These are phyloP conservation scores for Grosmannia penicillata DNA, from an alignment of 2,329 filamentous ascomycete genomes.

Conservation along the genomic window DNA sequence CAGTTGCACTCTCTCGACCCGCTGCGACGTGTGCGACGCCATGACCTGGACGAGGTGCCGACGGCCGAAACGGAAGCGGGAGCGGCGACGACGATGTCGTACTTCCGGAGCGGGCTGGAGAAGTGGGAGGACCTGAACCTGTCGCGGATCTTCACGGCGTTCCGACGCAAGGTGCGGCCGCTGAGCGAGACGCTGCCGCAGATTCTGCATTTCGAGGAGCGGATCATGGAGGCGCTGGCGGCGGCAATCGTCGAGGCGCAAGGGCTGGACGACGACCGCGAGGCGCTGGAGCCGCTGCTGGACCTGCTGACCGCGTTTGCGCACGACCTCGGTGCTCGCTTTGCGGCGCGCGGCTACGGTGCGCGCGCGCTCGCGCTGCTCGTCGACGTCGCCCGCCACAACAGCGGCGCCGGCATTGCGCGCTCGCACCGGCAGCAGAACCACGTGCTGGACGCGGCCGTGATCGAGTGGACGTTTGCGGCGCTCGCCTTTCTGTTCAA, in stretches of 20 bases:
- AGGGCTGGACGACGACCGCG: slow-evolving; percentile 30
- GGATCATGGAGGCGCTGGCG: slow-evolving; percentile 65
- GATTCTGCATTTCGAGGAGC: slow-evolving; percentile 77
- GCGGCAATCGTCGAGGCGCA: slow-evolving; percentile 54
- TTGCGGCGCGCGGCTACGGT: slow-evolving; percentile 66
- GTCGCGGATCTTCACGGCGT: slow-evolving; percentile 63
- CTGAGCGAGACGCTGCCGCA: slow-evolving; percentile 83
- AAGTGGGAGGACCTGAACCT: slow-evolving; percentile 90
- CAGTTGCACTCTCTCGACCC: slow-evolving; percentile 85
- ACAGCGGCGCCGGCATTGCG: slow-evolving; percentile 6
- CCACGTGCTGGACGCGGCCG: slow-evolving; percentile 63
- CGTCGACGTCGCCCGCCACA: slow-evolving; percentile 47
- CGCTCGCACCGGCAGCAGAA: slow-evolving; percentile 20
- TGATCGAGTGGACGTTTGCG: slow-evolving; percentile 96
- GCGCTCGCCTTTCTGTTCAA: slow-evolving; percentile 95
- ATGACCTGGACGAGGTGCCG: slow-evolving; percentile 49
- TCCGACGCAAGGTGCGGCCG: slow-evolving; percentile 59
- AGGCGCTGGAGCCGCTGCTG: slow-evolving; percentile 73
- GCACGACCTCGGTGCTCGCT: slow-evolving; percentile 76
- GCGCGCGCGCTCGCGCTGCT: slow-evolving; percentile 59
- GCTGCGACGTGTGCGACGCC: slow-evolving; percentile 72
- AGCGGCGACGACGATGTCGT: slow-evolving; percentile 65
- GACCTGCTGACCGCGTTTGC: slow-evolving; percentile 85
- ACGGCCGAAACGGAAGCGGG: no score
- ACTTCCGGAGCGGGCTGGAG: slow-evolving; percentile 68